Conservation (phyloP, 2,329 filamentous ascomycete genomes). For the Verticillium albo-atrum region DNA sequence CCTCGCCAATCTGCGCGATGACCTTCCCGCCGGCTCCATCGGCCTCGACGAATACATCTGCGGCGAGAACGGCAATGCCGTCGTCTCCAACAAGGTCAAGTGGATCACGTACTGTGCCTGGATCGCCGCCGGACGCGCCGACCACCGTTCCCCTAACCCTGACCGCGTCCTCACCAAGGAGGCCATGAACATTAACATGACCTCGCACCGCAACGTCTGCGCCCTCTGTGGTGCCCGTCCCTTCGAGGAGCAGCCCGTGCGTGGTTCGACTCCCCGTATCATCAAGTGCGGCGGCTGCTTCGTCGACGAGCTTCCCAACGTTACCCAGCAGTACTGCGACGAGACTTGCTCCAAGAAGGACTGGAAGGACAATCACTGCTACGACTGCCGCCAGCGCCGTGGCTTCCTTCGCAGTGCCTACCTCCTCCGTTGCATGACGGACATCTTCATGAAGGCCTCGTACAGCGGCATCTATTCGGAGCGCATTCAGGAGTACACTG, state of each 20-base stretch:
- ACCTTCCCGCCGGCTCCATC: neutral
- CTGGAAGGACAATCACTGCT: constrained; percentile 6
- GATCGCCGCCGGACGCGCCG: constrained; percentile 6
- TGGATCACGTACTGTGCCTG: constrained; percentile 3
- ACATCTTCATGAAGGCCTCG: constrained; percentile 4
- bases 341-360: constrained; percentile 4
- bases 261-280: neutral
- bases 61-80: neutral
- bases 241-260: neutral
- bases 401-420: constrained; percentile 8
- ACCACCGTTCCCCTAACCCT: neutral
- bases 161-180: neutral
- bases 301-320: neutral
- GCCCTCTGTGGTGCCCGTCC: neutral
- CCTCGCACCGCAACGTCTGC: neutral
- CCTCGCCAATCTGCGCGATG: constrained; percentile 2
- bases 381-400: constrained; percentile 4
- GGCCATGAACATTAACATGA: neutral
- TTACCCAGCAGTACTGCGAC: constrained; percentile 8
- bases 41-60: neutral
- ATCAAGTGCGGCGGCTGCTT: constrained; percentile 7
- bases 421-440: constrained; percentile 1
- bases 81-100: neutral
- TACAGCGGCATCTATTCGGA: constrained; percentile 1
- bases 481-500: neutral